Base-by-base conservation (phyloP, 148 eudicot species). In the Oxyria digyna region DNA sequence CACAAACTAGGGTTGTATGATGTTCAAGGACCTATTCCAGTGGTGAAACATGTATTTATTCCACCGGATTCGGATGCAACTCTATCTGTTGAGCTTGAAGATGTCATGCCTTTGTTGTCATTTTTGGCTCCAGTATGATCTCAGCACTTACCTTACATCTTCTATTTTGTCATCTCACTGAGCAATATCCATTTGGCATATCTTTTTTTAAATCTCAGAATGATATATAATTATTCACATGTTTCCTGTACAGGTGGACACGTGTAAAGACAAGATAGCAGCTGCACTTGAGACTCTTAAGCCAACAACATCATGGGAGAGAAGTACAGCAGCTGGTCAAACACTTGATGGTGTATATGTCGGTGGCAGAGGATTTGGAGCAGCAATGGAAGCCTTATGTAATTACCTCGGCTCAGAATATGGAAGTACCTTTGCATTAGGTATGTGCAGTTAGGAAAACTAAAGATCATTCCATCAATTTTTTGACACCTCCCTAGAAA, bases 291-390 rank as follows among this genome's bases (percentile, higher is more conserved):
- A 93, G 81, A 81, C 91, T n/a, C 87, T 93, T 33, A 87, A 75
- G 81, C 98, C 98, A 78, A 86, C 87, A 76, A 82, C 94, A 33
- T 83, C 98, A 50, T 93, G 98, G 98, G 98, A 87, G 74, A 83
- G 96, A 78, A 82, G 89, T 35, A 78, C 96, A 4, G 85, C 83
- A 77, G 84, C 89, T 42, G 88, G 87, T 80, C 98, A 93, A 80
- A 91, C 83, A 65, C 69, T 87, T 48, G 98, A 93, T 74, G 96
- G 96, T 59, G 89, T 93, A 76, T 72, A 87, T 63, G 76, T 87
- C 57, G 96, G 98, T 52, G 98, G 98, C n/a, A 81, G 98, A 67
- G 98, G 98, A 67, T 93, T 93, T 81, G 98, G 98, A 27, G 81
- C 85, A 31, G 91, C 98, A 78, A 87, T 93, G 91, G 98, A 93